A percentile compares a stretch with the other conserved stretches of the same genome.
These are phyloP conservation scores for Laburnicola sp. DNA, from an alignment of 2,329 filamentous ascomycete genomes.

Conservation along the genomic window DNA sequence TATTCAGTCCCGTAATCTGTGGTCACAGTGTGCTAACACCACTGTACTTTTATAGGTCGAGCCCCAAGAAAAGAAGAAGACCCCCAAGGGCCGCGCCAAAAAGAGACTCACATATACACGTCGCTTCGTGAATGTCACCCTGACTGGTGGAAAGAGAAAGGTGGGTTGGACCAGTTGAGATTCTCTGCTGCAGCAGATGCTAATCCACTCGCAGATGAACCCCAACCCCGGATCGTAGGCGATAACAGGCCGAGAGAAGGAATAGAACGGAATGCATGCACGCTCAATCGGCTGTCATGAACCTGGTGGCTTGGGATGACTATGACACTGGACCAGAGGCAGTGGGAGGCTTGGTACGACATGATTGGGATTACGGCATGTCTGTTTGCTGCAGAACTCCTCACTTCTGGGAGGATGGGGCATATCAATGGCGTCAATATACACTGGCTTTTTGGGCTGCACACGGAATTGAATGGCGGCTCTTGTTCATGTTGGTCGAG, in stretches of 20 bases:
- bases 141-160: slow-evolving; percentile 99
- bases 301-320: slow-evolving; percentile 41
- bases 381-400: slow-evolving; percentile 35
- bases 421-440: slow-evolving; percentile 48
- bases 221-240: slow-evolving; percentile 75
- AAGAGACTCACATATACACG: slow-evolving; percentile 97
- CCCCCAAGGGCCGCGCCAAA: slow-evolving; percentile 93
- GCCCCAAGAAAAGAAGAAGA: slow-evolving; percentile 93
- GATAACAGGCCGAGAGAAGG: slow-evolving; percentile 25
- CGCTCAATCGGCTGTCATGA: slow-evolving; percentile 41
- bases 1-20: not conserved
- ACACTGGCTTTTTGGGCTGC: slow-evolving; percentile 36
- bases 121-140: slow-evolving; percentile 96
- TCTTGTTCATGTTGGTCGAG: too few relatives aligned
- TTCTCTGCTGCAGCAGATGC: slow-evolving; percentile 14
- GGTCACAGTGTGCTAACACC: slow-evolving; percentile 26
- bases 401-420: slow-evolving; percentile 44
- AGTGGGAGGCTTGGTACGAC: slow-evolving; percentile 33
- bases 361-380: slow-evolving; percentile 35
- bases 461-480: not conserved
- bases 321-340: slow-evolving; percentile 48
- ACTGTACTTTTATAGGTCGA: slow-evolving; percentile 64
- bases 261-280: slow-evolving; percentile 36
- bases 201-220: slow-evolving; percentile 67
- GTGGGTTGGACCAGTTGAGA: slow-evolving; percentile 52